phyloP scores from a whole-genome alignment of 345 rosid genomes.

The Camelina laxa region DNA sequence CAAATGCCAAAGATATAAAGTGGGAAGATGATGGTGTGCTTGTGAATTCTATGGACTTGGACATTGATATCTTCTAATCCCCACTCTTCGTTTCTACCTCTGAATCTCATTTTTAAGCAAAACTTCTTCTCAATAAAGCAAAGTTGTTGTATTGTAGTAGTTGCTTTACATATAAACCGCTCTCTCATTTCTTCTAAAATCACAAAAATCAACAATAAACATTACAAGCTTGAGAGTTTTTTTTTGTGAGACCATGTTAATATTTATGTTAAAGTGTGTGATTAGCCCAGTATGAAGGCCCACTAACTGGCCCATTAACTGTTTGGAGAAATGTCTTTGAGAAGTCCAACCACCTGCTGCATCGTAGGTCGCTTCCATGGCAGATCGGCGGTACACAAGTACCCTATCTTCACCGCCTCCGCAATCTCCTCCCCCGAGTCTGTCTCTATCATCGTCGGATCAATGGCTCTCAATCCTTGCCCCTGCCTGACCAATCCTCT shows the following conservation, averaged over 20 bases:
- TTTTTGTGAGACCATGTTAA: slow-evolving; percentile 3
- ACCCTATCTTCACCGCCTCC: slow-evolving; percentile 91
- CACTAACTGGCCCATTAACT: slow-evolving; percentile 11
- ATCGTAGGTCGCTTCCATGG: slow-evolving; percentile 88
- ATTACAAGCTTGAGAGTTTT: not conserved
- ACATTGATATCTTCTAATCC: slow-evolving; percentile 66
- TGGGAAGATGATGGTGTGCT: slow-evolving; percentile 97
- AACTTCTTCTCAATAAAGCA: slow-evolving; percentile 26
- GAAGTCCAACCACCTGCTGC: slow-evolving; percentile 93
- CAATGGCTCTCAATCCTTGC: slow-evolving; percentile 60
- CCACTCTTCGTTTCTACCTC: slow-evolving; percentile 7
- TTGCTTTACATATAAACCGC: slow-evolving; percentile 15
- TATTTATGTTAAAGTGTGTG: slow-evolving; percentile 19
- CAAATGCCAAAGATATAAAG: slow-evolving; percentile 55
- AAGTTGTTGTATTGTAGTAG: slow-evolving; percentile 14
- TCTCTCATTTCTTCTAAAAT: slow-evolving; percentile 25
- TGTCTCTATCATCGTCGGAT: slow-evolving; percentile 60
- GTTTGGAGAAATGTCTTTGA: slow-evolving; percentile 63
- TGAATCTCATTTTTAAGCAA: slow-evolving; percentile 15
- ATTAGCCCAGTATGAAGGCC: not conserved
- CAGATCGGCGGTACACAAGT: slow-evolving; percentile 84
- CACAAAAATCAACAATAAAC: slow-evolving; percentile 3
- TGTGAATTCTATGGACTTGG: slow-evolving; percentile 60
- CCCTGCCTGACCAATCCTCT: slow-evolving; percentile 70
- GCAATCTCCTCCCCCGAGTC: slow-evolving; percentile 60